Base-by-base conservation (phyloP, 805 yeast genomes). In the Ogataea paradorogensis region DNA sequence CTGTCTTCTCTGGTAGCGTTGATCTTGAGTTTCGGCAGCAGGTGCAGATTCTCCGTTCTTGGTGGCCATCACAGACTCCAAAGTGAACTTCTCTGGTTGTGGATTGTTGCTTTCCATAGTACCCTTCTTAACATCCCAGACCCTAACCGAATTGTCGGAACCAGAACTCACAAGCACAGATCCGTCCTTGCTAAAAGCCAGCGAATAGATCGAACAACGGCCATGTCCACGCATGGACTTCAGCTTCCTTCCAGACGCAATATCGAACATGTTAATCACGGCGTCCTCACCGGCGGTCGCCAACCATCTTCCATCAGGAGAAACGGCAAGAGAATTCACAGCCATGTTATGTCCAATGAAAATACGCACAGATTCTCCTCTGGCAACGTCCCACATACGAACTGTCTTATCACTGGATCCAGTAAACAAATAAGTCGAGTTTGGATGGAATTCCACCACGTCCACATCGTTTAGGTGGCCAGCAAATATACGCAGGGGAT, bases 381-480 rank as follows among this genome's bases (percentile, higher is more conserved):
- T 76, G 26, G 81, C 77, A 18, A 93, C 80, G 62, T 93, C 99
- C 99, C 99, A 93, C 97, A 93, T 90, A 48, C 99, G 74, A 56
- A 95, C 84, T 0, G 98, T 88, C 65, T 89, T 88, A 65, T 93
- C 99, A 47, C 90, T 78, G 5, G 96, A 87, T 6, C 99, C 99
- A 0, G 99, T 91, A 56, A 93, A 82, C 6, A 93, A 80, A 59
- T 93, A 93, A 34, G 90, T 84, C 7, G 96, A 90, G 62, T 93
- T 93, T 18, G 99, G 98, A 66, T 93, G 99, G 75, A 91, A 93
- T 35, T 81, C 82, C 26, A 91, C 95, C 51, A 91, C 81, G 59
- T 93, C 98, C 27, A 93, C 98, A 66, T 93, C 99, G 55, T 88
- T 85, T 54, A 90, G 74, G 65, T 93, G 99, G 0, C 99, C 99